phyloP scores from a whole-genome alignment of 2,329 filamentous ascomycete species.

The Xylariomycetidae sp. region DNA sequence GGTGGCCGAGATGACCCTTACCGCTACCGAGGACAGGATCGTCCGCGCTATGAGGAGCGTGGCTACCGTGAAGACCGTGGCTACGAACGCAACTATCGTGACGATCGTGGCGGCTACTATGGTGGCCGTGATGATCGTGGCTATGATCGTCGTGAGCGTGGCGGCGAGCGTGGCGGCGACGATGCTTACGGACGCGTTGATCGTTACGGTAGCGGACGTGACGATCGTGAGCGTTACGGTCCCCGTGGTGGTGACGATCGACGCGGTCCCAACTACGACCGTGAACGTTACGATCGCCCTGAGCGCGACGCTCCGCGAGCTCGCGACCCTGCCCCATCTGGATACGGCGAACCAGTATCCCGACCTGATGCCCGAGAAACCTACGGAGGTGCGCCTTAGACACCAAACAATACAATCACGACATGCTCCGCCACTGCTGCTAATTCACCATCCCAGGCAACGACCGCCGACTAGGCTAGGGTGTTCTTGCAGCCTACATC shows the following conservation, averaged over 20 bases:
- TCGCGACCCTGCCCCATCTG: slow-evolving; percentile 35
- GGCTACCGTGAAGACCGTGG: slow-evolving; percentile 40
- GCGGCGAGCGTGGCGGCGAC: slow-evolving; percentile 16
- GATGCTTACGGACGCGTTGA: slow-evolving; percentile 21
- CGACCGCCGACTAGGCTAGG: slow-evolving; percentile 15
- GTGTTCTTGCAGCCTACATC: slow-evolving; percentile 3
- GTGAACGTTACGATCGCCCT: no score
- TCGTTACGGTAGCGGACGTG: slow-evolving; percentile 22
- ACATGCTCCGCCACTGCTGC: slow-evolving; percentile 15
- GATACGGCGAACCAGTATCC: slow-evolving; percentile 37
- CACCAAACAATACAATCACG: slow-evolving; percentile 9
- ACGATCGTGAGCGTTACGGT: slow-evolving; percentile 24
- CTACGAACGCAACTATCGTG: slow-evolving; percentile 32
- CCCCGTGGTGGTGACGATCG: slow-evolving; percentile 18
- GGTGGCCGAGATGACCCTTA: slow-evolving; percentile 53
- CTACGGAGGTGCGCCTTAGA: slow-evolving; percentile 35
- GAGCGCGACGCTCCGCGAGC: slow-evolving; percentile 34
- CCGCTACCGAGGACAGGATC: slow-evolving; percentile 46
- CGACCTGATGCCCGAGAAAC: slow-evolving; percentile 38
- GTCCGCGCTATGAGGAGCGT: slow-evolving; percentile 32
- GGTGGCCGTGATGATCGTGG: slow-evolving; percentile 35
- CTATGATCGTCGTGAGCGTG: slow-evolving; percentile 46
- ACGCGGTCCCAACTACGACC: slow-evolving; percentile 21
- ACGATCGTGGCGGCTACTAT: slow-evolving; percentile 32
- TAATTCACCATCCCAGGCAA: slow-evolving; percentile 21